Percentiles rank a stretch among this genome's conserved stretches.
Conservation (phyloP, 164 flowering plant genomes). For the Liriodendron chinense region DNA sequence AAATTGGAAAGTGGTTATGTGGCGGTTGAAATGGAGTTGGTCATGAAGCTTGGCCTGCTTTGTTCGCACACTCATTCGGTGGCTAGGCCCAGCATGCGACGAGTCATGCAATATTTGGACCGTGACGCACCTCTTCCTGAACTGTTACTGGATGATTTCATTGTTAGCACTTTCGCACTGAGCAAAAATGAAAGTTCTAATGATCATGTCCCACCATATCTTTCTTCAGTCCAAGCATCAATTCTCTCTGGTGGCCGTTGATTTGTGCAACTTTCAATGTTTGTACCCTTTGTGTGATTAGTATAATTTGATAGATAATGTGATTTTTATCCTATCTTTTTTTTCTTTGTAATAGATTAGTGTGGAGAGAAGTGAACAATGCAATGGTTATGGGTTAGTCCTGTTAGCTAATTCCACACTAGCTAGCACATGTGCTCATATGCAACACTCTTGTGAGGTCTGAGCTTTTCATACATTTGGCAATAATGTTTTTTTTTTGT, state of each 20-base stretch:
- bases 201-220: not conserved
- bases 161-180: not conserved
- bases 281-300: not conserved
- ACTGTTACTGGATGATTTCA: not conserved
- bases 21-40: slow-evolving; percentile 15
- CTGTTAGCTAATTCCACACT: too few species aligned
- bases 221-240: not conserved
- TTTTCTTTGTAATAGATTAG: too few species aligned
- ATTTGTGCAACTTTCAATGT: not conserved
- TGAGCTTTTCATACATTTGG: too few species aligned
- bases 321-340: too few species aligned
- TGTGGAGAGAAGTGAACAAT: too few species aligned
- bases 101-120: not conserved
- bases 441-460: too few species aligned
- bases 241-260: not conserved
- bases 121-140: slow-evolving; percentile 4
- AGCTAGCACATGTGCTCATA: too few species aligned
- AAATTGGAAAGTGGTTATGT: slow-evolving; percentile 9
- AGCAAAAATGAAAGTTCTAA: too few species aligned
- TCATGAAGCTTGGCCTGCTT: slow-evolving; percentile 20
- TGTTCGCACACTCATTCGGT: slow-evolving; percentile 10
- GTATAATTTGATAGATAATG: not conserved
- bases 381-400: too few species aligned
- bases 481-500: too few species aligned
- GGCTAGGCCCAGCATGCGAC: slow-evolving; percentile 8